Base-by-base conservation (phyloP, 805 yeast species). In the Ogataea minuta region DNA sequence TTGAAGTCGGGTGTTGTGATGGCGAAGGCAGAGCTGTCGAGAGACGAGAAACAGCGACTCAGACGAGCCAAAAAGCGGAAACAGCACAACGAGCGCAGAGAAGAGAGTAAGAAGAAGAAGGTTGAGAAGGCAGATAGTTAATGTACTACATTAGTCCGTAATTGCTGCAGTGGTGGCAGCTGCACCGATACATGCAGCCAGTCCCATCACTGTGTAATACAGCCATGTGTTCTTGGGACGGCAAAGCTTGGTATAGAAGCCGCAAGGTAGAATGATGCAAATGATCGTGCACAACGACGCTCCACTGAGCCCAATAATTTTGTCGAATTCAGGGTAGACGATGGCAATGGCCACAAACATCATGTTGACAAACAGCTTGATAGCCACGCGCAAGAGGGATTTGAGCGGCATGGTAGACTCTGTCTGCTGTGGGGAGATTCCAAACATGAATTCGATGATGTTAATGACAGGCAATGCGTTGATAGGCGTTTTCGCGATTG, bases 21-120 rank as follows among this genome's bases (percentile, higher is more conserved):
- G 65, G 76, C 95, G 9, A 84, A 84, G 62, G 84, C 77, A 41
- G 98, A 90, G 62, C 68, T 90, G 60, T 72, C 82, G 9, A 76
- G 89, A 47, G 95, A 84, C 32, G 96, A 90, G 45, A 84, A 85
- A 57, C 89, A 84, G 57, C 79, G 95, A 60, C 68, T 88, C 54
- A 80, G 96, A 70, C 74, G 96, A 59, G 84, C 95, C 17, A 79
- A 76, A 56, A 90, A 91, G 76, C 77, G 95, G 62, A 83, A 79
- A 72, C 80, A 57, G 23, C 64, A 59, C 37, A 52, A 58, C 34
- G 48, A 48, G 28, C 47, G 54, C 39, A 59, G 52, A 21, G 60
- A 58, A 16, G 52, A 49, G 6, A 53, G 62, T 9, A 42, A 53
- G 16, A 61, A 61, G 49, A 61, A 60, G 49, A 47, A 50, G 27